A percentile compares a stretch with the other conserved stretches of the same genome.
phyloP scores from a whole-genome alignment of 2,329 filamentous ascomycete species.

The Botryotinia narcissicola region DNA sequence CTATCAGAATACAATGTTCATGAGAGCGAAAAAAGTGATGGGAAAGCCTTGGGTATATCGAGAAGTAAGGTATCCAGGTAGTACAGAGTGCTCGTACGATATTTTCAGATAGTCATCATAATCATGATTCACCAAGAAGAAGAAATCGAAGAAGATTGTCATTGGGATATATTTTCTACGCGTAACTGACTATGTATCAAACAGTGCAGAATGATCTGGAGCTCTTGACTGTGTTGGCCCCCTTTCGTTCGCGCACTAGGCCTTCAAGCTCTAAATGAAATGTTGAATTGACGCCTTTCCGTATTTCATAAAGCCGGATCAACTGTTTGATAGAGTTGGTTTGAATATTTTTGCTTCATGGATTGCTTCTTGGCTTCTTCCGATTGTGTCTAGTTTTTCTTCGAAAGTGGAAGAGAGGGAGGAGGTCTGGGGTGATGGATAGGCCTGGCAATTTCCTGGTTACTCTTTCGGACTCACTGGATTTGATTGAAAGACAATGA shows the following conservation, averaged over 20 bases:
- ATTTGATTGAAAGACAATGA: background rate
- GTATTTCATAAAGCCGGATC: background rate
- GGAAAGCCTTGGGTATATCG: no score
- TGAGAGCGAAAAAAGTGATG: background rate
- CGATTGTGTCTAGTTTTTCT: background rate
- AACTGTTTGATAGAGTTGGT: background rate
- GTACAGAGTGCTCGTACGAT: background rate
- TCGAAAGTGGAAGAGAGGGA: background rate
- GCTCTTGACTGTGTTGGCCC: background rate
- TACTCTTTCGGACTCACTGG: background rate
- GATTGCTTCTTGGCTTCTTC: background rate
- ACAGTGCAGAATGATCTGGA: background rate
- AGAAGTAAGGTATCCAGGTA: no score
- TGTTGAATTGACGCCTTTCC: background rate
- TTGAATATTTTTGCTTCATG: background rate
- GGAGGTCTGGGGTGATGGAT: no score
- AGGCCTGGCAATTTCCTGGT: no score
- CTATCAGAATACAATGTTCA: background rate
- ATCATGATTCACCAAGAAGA: background rate
- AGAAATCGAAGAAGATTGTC: background rate
- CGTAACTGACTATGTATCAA: fast-evolving
- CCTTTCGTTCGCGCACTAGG: background rate
- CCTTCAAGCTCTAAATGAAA: background rate
- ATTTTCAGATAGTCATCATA: background rate
- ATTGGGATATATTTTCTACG: background rate